Evolutionary conservation across 768 basidiomycete genomes (phyloP).

Genomic region (Tubosaeta sp.): DNA sequence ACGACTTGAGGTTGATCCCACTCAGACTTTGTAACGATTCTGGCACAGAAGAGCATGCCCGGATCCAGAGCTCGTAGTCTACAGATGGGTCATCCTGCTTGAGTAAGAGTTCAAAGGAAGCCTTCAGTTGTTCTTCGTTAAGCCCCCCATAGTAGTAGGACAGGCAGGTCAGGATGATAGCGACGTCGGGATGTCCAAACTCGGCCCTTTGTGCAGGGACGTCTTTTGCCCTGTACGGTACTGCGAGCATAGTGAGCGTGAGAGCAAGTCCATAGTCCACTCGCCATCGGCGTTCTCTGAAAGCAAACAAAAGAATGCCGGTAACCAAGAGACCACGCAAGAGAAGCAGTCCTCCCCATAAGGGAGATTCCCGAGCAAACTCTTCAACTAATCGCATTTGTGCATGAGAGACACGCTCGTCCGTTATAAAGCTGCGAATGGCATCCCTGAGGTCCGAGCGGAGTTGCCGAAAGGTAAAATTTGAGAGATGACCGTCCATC

Average conservation of each 20-base stretch:
- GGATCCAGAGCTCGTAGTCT: slow-evolving; percentile 22
- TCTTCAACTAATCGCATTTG: neutral
- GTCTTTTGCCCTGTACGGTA: slow-evolving; percentile 29
- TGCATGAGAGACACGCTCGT: neutral
- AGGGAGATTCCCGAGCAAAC: neutral
- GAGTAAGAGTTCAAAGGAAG: slow-evolving; percentile 14
- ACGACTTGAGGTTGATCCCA: slow-evolving; percentile 27
- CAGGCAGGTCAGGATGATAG: slow-evolving; percentile 12
- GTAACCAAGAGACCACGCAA: slow-evolving; percentile 25
- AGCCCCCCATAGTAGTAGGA: slow-evolving; percentile 29
- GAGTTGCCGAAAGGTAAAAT: slow-evolving; percentile 7
- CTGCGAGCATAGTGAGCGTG: slow-evolving; percentile 19
- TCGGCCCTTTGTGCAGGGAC: slow-evolving; percentile 22
- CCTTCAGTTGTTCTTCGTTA: slow-evolving; percentile 12
- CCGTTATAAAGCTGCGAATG: slow-evolving; percentile 8
- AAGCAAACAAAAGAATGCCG: slow-evolving; percentile 19
- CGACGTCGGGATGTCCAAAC: slow-evolving; percentile 27
- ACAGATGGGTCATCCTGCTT: slow-evolving; percentile 18
- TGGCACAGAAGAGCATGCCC: slow-evolving; percentile 11
- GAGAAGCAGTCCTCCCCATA: slow-evolving; percentile 16
- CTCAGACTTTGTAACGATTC: slow-evolving; percentile 8
- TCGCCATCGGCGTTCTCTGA: slow-evolving; percentile 26
- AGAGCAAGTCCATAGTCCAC: slow-evolving; percentile 23
- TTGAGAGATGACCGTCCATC: slow-evolving; percentile 5
- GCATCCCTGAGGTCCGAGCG: neutral